Conservation (phyloP, 1,284 basidiomycete genomes). For the Leucoagaricus sp. region DNA sequence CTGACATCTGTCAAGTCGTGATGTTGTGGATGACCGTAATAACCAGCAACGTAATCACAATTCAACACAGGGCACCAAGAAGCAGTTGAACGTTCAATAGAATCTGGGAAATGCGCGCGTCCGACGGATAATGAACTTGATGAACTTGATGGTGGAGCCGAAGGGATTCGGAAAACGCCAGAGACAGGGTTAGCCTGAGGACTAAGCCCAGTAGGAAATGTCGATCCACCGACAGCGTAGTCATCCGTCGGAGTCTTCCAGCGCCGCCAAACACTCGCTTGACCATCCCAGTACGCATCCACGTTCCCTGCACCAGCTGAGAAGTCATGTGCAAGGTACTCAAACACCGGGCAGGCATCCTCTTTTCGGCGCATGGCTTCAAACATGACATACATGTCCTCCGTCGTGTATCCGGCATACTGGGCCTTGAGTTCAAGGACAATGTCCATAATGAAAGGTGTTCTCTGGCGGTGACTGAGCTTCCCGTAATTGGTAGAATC, state of each 20-base stretch:
- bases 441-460: constrained; percentile 39
- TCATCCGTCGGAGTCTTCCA: constrained; percentile 12
- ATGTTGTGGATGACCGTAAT: background rate
- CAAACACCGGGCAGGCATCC: constrained; percentile 14
- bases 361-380: constrained; percentile 13
- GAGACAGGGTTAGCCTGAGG: background rate
- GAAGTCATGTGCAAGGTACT: constrained; percentile 29
- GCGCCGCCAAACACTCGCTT: constrained; percentile 32
- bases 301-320: constrained; percentile 28
- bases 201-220: background rate
- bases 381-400: constrained; percentile 19
- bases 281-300: constrained; percentile 40
- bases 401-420: constrained; percentile 24
- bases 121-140: background rate
- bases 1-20: background rate
- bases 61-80: constrained; percentile 35
- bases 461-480: constrained; percentile 23
- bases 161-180: background rate
- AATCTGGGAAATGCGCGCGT: constrained; percentile 38
- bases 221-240: background rate
- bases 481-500: constrained; percentile 19
- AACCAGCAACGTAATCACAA: constrained; percentile 20
- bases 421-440: constrained; percentile 37
- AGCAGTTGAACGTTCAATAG: constrained; percentile 48
- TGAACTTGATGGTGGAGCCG: background rate